Conservation (phyloP, 2,329 filamentous ascomycete genomes). For the Lecanicillium sp. region DNA sequence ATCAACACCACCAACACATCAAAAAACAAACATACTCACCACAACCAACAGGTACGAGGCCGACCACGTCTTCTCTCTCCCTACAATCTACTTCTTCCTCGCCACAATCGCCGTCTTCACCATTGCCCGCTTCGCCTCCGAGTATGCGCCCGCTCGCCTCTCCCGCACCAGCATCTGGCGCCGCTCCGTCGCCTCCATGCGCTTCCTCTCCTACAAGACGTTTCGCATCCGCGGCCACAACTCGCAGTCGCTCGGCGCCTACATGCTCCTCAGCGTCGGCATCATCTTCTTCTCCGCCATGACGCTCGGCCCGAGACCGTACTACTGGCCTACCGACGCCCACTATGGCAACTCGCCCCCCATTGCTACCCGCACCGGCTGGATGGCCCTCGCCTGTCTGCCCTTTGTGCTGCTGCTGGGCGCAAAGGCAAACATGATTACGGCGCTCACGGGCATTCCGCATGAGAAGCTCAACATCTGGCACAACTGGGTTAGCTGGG, state of each 20-base stretch:
- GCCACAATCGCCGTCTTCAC: constrained; percentile 38
- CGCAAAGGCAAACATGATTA: constrained; percentile 48
- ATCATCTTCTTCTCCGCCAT: constrained; percentile 39
- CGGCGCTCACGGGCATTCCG: constrained; percentile 42
- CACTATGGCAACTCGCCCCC: constrained; percentile 43
- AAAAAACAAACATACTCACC: no score
- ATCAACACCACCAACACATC: no score
- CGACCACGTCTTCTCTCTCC: constrained; percentile 43
- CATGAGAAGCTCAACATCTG: constrained; percentile 51
- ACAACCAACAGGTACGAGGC: constrained; percentile 25
- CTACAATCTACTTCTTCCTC: constrained; percentile 44
- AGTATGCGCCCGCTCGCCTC: constrained; percentile 18
- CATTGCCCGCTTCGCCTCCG: constrained; percentile 24
- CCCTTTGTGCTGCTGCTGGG: constrained; percentile 43
- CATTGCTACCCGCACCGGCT: constrained; percentile 42
- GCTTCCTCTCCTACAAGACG: constrained; percentile 15
- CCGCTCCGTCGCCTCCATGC: constrained; percentile 23
- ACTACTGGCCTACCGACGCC: constrained; percentile 43
- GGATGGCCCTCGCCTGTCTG: constrained; percentile 41
- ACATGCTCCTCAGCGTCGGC: constrained; percentile 29
- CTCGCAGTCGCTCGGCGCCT: constrained; percentile 35
- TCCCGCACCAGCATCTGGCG: constrained; percentile 22
- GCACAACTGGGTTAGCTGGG: constrained; percentile 45
- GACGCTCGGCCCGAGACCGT: constrained; percentile 40
- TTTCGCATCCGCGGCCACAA: constrained; percentile 24